Evolutionary conservation across 495 filamentous ascomycete species (phyloP).

Genomic region (Trichoderma asperelloides): DNA sequence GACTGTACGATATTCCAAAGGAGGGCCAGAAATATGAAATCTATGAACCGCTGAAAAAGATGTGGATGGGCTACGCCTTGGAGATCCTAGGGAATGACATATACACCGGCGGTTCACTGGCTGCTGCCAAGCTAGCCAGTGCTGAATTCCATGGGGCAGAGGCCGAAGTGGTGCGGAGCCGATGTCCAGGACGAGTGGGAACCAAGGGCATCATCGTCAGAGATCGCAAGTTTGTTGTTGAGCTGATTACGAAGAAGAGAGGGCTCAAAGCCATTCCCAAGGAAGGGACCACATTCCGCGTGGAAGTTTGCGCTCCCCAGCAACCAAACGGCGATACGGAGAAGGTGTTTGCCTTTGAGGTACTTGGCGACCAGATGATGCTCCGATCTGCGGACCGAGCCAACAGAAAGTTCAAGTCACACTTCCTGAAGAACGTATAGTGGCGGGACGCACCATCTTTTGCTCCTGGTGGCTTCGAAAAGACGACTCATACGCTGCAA

Average conservation of each 20-base stretch:
- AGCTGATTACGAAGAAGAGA: conserved; percentile 64
- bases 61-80: conserved; percentile 81
- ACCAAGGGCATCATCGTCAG: conserved; percentile 77
- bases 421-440: conserved; percentile 61
- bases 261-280: conserved; percentile 74
- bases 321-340: conserved; percentile 15
- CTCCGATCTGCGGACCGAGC: conserved; percentile 74
- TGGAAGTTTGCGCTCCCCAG: conserved; percentile 42
- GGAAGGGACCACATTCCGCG: conserved; percentile 76
- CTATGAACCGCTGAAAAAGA: conserved; percentile 62
- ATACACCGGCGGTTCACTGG: conserved; percentile 31
- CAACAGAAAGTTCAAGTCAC: conserved; percentile 81
- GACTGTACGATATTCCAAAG: conserved; percentile 64
- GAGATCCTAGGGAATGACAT: conserved; percentile 53
- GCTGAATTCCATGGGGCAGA: conserved; percentile 87
- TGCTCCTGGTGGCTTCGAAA: background rate
- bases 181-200: conserved; percentile 74
- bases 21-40: conserved; percentile 61
- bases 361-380: conserved; percentile 82
- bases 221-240: conserved; percentile 80
- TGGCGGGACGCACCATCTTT: background rate
- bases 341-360: conserved; percentile 62
- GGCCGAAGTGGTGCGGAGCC: conserved; percentile 72
- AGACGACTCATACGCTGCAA: background rate
- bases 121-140: conserved; percentile 59